These are phyloP conservation scores for Hypoxylon trugodes DNA, from an alignment of 495 filamentous ascomycete genomes.

Conservation along the genomic window DNA sequence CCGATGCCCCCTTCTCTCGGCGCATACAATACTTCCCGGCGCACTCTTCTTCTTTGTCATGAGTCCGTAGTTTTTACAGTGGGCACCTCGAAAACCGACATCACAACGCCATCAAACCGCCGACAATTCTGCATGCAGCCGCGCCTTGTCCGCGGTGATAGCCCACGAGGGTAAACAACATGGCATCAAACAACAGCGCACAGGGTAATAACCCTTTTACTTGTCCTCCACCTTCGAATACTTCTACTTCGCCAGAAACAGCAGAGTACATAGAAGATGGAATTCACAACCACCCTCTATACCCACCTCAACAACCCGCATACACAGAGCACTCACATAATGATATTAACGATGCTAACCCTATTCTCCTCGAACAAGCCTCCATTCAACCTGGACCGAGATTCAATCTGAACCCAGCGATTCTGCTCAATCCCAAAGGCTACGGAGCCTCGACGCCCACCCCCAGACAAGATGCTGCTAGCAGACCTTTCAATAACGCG, in stretches of 20 bases:
- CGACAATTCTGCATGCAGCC: conserved; percentile 28
- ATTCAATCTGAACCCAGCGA: conserved; percentile 46
- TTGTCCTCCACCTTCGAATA: neutral
- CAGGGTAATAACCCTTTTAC: conserved; percentile 31
- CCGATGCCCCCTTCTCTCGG: conserved; percentile 18
- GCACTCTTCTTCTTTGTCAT: conserved; percentile 30
- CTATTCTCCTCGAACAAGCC: conserved; percentile 13
- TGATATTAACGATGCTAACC: conserved; percentile 31
- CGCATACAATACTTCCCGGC: conserved; percentile 9
- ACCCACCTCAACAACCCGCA: conserved; percentile 5
- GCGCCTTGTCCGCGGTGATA: conserved; percentile 13
- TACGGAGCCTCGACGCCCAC: conserved; percentile 17
- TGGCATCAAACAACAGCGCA: conserved; percentile 31
- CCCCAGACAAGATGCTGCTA: conserved; percentile 14
- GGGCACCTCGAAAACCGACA: conserved; percentile 1
- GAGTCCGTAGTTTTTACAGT: neutral
- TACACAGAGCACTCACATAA: conserved; percentile 16
- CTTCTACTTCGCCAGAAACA: neutral
- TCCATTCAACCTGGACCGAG: conserved; percentile 34
- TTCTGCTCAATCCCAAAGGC: conserved; percentile 50
- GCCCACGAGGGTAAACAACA: conserved; percentile 23
- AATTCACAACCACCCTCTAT: conserved; percentile 1
- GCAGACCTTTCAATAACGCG: conserved; percentile 18
- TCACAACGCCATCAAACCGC: too few relatives aligned
- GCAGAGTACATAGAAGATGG: too few relatives aligned